These are phyloP conservation scores for Tagetes erecta DNA, from an alignment of 129 eudicot species.

Conservation along the genomic window DNA sequence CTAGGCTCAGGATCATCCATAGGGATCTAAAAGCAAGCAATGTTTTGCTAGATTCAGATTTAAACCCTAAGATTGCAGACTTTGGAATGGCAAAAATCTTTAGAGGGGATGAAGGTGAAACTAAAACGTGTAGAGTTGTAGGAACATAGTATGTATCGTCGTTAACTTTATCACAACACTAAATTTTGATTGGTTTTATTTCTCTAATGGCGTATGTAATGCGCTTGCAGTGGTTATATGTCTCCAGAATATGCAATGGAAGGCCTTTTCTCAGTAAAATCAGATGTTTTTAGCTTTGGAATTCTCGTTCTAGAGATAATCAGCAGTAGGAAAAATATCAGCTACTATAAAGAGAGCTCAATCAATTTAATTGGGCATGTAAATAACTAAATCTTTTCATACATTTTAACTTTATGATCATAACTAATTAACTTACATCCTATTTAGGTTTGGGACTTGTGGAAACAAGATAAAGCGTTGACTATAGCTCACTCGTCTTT, in stretches of 20 bases:
- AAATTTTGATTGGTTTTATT: not conserved
- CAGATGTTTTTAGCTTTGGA: constrained; percentile 66
- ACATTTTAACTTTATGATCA: not conserved
- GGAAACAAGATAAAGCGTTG: constrained; percentile 47
- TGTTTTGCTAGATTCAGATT: constrained; percentile 48
- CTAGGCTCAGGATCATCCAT: constrained; percentile 66
- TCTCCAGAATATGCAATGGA: constrained; percentile 78
- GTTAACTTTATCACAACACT: not conserved
- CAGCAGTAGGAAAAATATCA: constrained; percentile 51
- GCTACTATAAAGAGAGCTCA: constrained; percentile 37
- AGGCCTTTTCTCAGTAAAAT: constrained; percentile 55
- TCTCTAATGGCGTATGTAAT: constrained; percentile 22
- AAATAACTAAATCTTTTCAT: constrained; percentile 16
- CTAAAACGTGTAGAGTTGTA: constrained; percentile 51
- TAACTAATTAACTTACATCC: too few species aligned
- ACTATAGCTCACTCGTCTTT: constrained; percentile 42
- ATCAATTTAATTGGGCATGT: constrained; percentile 59
- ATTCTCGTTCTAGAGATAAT: constrained; percentile 55
- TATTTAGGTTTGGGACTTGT: constrained; percentile 56
- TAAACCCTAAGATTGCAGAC: constrained; percentile 72
- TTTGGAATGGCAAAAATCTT: constrained; percentile 73
- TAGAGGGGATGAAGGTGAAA: constrained; percentile 51
- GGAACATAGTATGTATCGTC: constrained; percentile 63
- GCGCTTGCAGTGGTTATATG: constrained; percentile 65
- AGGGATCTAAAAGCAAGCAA: constrained; percentile 79